Evolutionary conservation across 305 asterid genomes (phyloP).

Genomic region (Solanum hybrid): DNA sequence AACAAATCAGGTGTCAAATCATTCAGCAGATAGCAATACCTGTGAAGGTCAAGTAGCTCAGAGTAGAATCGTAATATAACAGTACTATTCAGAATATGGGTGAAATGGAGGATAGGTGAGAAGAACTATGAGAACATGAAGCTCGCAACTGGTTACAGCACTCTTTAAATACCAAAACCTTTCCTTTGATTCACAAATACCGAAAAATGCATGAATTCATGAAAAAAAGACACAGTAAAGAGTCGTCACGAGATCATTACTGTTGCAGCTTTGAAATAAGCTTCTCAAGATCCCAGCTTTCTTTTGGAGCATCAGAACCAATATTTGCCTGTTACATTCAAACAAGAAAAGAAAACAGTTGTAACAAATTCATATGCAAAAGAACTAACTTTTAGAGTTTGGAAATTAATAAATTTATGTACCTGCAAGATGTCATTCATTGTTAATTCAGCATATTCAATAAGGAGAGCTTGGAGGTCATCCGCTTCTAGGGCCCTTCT

Average conservation of each 20-base stretch:
- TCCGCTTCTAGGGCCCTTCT: conserved; percentile 90
- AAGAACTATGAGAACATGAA: neutral
- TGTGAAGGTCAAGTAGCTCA: conserved; percentile 18
- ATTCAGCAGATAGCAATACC: conserved; percentile 92
- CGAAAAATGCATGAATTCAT: neutral
- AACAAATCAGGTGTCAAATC: conserved; percentile 72
- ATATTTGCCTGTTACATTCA: conserved; percentile 63
- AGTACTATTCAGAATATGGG: neutral
- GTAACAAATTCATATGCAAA: neutral
- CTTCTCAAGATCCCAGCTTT: conserved; percentile 90
- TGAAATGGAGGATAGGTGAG: neutral
- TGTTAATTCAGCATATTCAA: conserved; percentile 95
- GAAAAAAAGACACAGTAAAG: neutral
- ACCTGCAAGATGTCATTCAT: conserved; percentile 98
- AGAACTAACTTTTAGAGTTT: neutral
- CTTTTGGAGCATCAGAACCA: conserved; percentile 74
- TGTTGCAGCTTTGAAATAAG: conserved; percentile 82
- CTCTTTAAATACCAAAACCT: neutral
- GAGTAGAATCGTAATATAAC: neutral
- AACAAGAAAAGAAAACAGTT: conserved; percentile 5
- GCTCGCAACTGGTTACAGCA: neutral
- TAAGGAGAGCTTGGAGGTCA: conserved; percentile 74
- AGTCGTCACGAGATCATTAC: conserved; percentile 35
- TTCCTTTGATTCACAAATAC: neutral
- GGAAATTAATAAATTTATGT: conserved; percentile 7